phyloP scores from a whole-genome alignment of 2,329 filamentous ascomycete genomes.

The Trichoderma citrinoviride region DNA sequence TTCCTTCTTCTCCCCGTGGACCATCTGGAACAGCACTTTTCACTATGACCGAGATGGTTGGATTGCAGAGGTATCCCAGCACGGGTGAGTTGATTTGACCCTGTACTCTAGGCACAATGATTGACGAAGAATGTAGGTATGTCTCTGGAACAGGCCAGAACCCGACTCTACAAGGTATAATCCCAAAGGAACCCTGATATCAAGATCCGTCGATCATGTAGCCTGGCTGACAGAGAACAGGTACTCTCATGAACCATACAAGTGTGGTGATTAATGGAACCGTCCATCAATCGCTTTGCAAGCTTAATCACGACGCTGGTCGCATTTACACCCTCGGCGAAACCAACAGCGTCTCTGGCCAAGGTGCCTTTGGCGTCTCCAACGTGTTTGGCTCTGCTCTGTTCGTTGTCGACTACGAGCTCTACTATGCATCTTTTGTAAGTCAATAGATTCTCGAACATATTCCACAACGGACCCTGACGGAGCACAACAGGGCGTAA shows the following conservation, averaged over 20 bases:
- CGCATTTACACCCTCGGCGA: constrained; percentile 15
- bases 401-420: constrained; percentile 17
- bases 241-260: constrained; percentile 17
- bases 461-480: neutral
- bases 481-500: neutral
- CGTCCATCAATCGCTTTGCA: constrained; percentile 4
- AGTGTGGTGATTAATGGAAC: constrained; percentile 17
- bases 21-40: constrained; percentile 18
- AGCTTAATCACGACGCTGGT: constrained; percentile 1
- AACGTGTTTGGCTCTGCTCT: constrained; percentile 17
- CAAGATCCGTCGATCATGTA: too few relatives aligned
- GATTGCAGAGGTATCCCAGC: constrained; percentile 17
- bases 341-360: constrained; percentile 16
- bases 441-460: fast-evolving
- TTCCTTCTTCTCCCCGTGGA: constrained; percentile 18
- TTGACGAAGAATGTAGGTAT: neutral
- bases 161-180: constrained; percentile 3
- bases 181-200: too few relatives aligned
- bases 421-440: constrained; percentile 18
- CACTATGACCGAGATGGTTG: constrained; percentile 14
- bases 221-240: neutral
- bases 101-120: neutral
- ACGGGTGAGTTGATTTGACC: neutral
- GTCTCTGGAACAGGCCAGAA: neutral
- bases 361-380: constrained; percentile 17